A percentile compares a stretch with the other conserved stretches of the same genome.
phyloP scores from a whole-genome alignment of 495 filamentous ascomycete genomes.

The Chaetomium cochliodes region DNA sequence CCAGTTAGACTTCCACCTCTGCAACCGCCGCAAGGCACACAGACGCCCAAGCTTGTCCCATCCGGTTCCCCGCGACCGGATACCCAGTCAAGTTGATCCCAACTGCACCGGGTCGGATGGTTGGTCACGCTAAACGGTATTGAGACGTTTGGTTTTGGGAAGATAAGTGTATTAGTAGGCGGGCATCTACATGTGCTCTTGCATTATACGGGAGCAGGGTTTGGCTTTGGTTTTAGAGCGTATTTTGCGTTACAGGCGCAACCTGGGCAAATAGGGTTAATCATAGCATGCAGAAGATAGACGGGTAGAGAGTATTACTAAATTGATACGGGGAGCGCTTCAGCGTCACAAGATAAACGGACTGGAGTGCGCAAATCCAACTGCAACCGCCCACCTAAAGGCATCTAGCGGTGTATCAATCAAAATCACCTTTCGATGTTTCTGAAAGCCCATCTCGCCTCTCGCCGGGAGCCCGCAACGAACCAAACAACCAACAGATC shows the following conservation, averaged over 20 bases:
- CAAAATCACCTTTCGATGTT: background rate
- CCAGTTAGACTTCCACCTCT: constrained; percentile 29
- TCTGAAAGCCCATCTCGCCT: background rate
- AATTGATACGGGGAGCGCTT: background rate
- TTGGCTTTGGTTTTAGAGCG: background rate
- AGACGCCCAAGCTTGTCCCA: constrained; percentile 4
- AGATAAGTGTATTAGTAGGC: background rate
- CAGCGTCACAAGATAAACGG: background rate
- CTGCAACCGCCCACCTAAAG: background rate
- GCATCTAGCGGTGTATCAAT: constrained; percentile 1
- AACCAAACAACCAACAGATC: background rate
- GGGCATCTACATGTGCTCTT: background rate
- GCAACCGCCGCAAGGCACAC: background rate
- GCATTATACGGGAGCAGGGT: background rate
- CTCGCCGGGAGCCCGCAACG: background rate
- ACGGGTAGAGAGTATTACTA: background rate
- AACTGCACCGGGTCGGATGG: background rate
- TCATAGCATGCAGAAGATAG: background rate
- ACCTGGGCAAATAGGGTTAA: background rate
- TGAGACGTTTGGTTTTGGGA: background rate
- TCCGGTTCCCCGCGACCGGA: constrained; percentile 2
- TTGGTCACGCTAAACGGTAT: background rate
- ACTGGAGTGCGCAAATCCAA: background rate
- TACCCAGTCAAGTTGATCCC: background rate
- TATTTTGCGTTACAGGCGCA: background rate